phyloP scores from a whole-genome alignment of 1,139 yeast species.

The Debaryomycetaceae sp. region DNA sequence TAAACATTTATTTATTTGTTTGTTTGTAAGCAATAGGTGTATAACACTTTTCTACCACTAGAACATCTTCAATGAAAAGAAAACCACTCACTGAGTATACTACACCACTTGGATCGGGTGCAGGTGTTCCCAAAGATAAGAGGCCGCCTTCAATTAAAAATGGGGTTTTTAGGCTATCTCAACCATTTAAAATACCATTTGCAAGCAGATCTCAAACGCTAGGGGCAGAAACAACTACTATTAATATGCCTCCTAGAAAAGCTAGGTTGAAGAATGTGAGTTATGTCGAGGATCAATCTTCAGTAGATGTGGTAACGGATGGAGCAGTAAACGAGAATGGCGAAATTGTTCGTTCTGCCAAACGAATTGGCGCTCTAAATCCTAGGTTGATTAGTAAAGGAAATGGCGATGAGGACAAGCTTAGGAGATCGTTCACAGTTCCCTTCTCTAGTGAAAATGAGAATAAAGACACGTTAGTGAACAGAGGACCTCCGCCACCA shows the following conservation, averaged over 20 bases:
- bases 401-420: conserved; percentile 30
- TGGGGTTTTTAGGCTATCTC: conserved; percentile 31
- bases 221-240: conserved; percentile 11
- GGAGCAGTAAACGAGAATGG: conserved; percentile 26
- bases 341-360: conserved; percentile 17
- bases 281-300: conserved; percentile 18
- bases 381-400: conserved; percentile 38
- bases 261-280: conserved; percentile 26
- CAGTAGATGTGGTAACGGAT: not conserved
- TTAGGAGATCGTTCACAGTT: conserved; percentile 43
- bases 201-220: conserved; percentile 16
- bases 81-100: conserved; percentile 39
- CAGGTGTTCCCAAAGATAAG: conserved; percentile 40
- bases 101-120: conserved; percentile 46
- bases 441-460: conserved; percentile 43
- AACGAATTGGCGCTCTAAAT: conserved; percentile 48
- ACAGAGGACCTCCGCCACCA: conserved; percentile 61
- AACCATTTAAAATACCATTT: conserved; percentile 44
- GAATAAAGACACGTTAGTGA: conserved; percentile 17
- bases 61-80: conserved; percentile 19
- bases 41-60: too few relatives aligned
- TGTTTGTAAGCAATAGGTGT: too few relatives aligned
- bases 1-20: too few relatives aligned
- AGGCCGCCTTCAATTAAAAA: conserved; percentile 39
- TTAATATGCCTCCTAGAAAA: conserved; percentile 20